These are phyloP conservation scores for Earliella scabrosa DNA, from an alignment of 1,284 basidiomycete species.

Conservation along the genomic window DNA sequence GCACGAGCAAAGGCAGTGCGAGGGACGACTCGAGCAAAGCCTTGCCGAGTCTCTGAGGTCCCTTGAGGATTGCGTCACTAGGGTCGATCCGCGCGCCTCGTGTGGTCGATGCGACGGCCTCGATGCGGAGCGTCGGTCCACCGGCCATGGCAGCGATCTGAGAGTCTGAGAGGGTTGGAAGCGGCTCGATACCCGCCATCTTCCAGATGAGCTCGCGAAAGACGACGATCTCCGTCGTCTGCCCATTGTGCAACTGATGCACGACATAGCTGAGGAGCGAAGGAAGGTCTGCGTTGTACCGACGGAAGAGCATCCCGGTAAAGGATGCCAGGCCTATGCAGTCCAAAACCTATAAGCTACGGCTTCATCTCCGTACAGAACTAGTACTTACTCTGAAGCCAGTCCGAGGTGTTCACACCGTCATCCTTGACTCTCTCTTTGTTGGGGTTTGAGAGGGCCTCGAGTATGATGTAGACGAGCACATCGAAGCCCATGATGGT, in stretches of 20 bases:
- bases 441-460: constrained; percentile 85
- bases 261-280: constrained; percentile 90
- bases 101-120: constrained; percentile 76
- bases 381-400: constrained; percentile 84
- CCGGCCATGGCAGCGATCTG: constrained; percentile 92
- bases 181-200: constrained; percentile 93
- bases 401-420: constrained; percentile 90
- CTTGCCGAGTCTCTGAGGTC: constrained; percentile 71
- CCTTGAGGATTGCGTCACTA: constrained; percentile 59
- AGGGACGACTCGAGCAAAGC: constrained; percentile 74
- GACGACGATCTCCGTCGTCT: constrained; percentile 90
- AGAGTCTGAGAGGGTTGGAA: constrained; percentile 86
- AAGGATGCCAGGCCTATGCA: constrained; percentile 87
- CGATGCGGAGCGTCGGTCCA: constrained; percentile 85
- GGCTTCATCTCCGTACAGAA: constrained; percentile 1
- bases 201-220: constrained; percentile 92
- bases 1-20: constrained; percentile 84
- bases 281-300: constrained; percentile 84
- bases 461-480: constrained; percentile 87
- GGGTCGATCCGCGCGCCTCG: constrained; percentile 75
- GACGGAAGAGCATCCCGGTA: constrained; percentile 89
- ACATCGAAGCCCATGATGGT: constrained; percentile 95
- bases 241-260: constrained; percentile 85
- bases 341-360: constrained; percentile 16
- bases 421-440: constrained; percentile 91